Evolutionary conservation across 176 grass and related monocot species (phyloP), one percentile per base, ranked within the genome.

Genomic region (Calamus simplicifolius): DNA sequence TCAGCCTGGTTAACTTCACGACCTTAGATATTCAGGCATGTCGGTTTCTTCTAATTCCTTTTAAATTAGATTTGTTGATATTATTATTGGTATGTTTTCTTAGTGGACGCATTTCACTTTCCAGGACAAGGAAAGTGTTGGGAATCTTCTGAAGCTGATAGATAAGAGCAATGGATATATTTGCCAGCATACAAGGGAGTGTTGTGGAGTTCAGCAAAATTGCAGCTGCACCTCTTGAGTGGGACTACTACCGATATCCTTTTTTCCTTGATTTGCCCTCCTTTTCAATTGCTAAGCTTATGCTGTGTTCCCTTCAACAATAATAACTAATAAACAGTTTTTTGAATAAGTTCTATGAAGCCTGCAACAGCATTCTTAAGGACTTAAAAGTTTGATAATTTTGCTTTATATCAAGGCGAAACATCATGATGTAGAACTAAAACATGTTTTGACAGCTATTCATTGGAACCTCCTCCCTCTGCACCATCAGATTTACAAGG

Each of bases 241-340:
- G 87, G 87, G 92, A 91, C 63, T 97, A 97, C 48, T 88, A 78
- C 66, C 85, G 92, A 97, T 97, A 88, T 97, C 92, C 87, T 97
- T 85, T 82, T 80, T 14, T 18, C 27, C 21, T 23, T 19, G 25
- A 35, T 27, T 2, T 19, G 6, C 10, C 4, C 21, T 67, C 19
- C 5, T 16, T 19, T 67, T 10, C 35, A 43, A 0, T 67, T 67
- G 19, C 51, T 29, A 31, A 19, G 25, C 3, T 54, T 3, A 30
- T 31, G 25, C 25, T 35, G 4, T 30, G 5, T 26, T 26, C 15
- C 5, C 16, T 17, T 43, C 35, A 43, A 43, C 21, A 23, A 43
- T 10, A 43, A 43, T 43, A 43, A 43, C 8, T 10, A 43, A 43
- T 13, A 43, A 43, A 13, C 3, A 13, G 8, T 3, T 71, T 74